Evolutionary conservation across 441 rosid species (phyloP).

Genomic region (Rhodomyrtus psidioides): DNA sequence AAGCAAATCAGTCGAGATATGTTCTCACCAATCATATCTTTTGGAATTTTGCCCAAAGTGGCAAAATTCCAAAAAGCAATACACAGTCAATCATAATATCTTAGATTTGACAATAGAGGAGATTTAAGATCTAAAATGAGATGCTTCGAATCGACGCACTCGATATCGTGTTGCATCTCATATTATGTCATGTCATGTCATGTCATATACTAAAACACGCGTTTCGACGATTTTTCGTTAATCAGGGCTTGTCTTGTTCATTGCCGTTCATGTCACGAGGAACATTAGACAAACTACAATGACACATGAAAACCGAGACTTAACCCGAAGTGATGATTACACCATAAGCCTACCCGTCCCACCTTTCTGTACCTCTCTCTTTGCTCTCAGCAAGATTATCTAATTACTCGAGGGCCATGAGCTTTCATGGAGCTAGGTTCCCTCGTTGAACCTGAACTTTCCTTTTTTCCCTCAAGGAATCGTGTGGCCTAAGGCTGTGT

Average conservation of each 20-base stretch:
- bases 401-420: background rate
- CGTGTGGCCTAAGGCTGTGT: too few relatives aligned
- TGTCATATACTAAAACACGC: background rate
- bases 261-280: background rate
- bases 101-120: background rate
- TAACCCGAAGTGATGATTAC: background rate
- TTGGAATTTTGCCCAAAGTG: background rate
- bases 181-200: background rate
- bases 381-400: background rate
- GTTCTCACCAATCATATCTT: background rate
- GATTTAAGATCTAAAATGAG: background rate
- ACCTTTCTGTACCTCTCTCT: background rate
- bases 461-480: too few relatives aligned
- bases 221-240: background rate
- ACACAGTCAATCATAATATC: background rate
- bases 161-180: rapidly evolving
- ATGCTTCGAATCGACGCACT: rapidly evolving
- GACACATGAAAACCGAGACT: background rate
- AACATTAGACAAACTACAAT: background rate
- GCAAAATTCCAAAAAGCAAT: background rate
- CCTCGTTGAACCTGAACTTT: too few relatives aligned
- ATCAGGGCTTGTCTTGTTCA: rapidly evolving
- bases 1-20: background rate
- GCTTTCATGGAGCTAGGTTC: background rate
- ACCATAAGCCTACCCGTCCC: background rate